phyloP scores from a whole-genome alignment of 805 yeast species.

The Ogataea nonfermentans region DNA sequence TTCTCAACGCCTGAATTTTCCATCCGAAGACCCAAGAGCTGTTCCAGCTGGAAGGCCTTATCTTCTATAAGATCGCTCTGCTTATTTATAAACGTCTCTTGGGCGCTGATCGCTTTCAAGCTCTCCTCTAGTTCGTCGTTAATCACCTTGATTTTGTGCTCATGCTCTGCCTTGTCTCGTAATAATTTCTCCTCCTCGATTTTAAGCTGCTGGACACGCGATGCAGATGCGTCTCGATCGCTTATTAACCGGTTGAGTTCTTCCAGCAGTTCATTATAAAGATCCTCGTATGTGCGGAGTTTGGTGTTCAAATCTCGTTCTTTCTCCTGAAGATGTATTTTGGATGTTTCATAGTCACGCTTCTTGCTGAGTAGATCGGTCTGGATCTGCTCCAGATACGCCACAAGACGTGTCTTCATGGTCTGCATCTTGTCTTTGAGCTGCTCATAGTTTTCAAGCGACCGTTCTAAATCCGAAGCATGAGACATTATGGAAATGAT shows the following conservation, averaged over 20 bases:
- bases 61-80: conserved; percentile 41
- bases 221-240: conserved; percentile 34
- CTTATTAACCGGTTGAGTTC: conserved; percentile 22
- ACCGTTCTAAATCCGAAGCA: conserved; percentile 17
- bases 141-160: conserved; percentile 31
- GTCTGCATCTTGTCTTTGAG: conserved; percentile 25
- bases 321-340: conserved; percentile 22
- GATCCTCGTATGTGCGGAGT: conserved; percentile 17
- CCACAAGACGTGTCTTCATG: conserved; percentile 17
- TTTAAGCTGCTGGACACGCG: conserved; percentile 40
- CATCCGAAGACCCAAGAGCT: conserved; percentile 45
- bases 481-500: conserved; percentile 13
- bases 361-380: conserved; percentile 23
- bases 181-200: conserved; percentile 36
- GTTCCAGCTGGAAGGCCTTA: conserved; percentile 44
- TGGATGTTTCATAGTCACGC: conserved; percentile 23
- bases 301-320: conserved; percentile 21
- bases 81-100: conserved; percentile 32
- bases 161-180: conserved; percentile 27
- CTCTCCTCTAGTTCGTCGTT: conserved; percentile 25
- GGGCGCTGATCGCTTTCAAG: conserved; percentile 25
- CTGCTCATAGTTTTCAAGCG: conserved; percentile 23
- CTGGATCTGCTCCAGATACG: conserved; percentile 16
- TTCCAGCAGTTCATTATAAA: conserved; percentile 22
- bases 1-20: conserved; percentile 38